Percentiles rank a stretch among this genome's conserved stretches.
phyloP scores from a whole-genome alignment of 2,329 filamentous ascomycete species.

The Colletotrichum tamarilloi region DNA sequence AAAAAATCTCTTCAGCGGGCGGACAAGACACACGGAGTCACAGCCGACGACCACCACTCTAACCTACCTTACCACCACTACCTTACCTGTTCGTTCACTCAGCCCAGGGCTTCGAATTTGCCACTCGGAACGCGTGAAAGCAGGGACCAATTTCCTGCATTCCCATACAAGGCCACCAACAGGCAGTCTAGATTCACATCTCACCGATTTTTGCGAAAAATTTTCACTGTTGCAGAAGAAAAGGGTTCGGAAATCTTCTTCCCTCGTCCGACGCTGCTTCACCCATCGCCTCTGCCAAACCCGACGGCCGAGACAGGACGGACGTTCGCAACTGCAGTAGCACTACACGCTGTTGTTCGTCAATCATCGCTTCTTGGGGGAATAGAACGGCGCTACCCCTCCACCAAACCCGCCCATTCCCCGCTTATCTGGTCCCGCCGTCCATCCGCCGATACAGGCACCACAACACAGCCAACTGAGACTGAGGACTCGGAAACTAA shows the following conservation, averaged over 20 bases:
- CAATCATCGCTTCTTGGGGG: conserved; percentile 33
- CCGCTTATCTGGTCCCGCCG: conserved; percentile 31
- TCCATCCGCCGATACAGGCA: conserved; percentile 22
- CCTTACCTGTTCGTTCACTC: neutral
- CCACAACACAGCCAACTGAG: neutral
- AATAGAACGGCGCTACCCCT: conserved; percentile 33
- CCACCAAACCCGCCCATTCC: conserved; percentile 27
- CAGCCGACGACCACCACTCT: neutral
- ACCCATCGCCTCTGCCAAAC: conserved; percentile 28
- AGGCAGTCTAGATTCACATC: conserved; percentile 22
- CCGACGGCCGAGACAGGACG: conserved; percentile 32
- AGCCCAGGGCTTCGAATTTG: conserved; percentile 25
- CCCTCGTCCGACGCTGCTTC: conserved; percentile 5
- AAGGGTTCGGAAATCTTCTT: conserved; percentile 12
- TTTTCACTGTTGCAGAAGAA: conserved; percentile 16
- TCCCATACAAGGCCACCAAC: conserved; percentile 31
- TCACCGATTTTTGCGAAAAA: conserved; percentile 26
- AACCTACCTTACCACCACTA: neutral
- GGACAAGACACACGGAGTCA: neutral
- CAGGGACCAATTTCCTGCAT: conserved; percentile 34
- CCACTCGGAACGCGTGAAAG: conserved; percentile 31
- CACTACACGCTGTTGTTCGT: conserved; percentile 12
- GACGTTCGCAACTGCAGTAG: conserved; percentile 3
- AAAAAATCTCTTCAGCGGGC: conserved; percentile 33
- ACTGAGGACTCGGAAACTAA: neutral